phyloP scores from a whole-genome alignment of 108 stramenopile species.

The Fistulifera pelliculosa region DNA sequence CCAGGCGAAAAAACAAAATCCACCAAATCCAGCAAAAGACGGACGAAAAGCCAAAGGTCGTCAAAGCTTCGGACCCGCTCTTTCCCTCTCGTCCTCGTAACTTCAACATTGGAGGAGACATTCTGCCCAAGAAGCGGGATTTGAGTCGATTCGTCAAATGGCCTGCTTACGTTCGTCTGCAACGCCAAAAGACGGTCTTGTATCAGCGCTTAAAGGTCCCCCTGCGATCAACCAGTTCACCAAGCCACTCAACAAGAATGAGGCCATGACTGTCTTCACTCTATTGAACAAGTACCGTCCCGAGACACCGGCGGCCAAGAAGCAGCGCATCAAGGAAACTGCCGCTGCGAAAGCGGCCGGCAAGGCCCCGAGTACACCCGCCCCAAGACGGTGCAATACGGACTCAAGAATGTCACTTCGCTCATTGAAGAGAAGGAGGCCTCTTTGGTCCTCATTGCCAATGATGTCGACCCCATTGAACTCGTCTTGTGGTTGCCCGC shows the following conservation, averaged over 20 bases:
- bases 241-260: constrained; percentile 94
- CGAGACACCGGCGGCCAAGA: constrained; percentile 94
- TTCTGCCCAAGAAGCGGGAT: constrained; percentile 91
- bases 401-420: constrained; percentile 97
- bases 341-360: constrained; percentile 88
- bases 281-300: constrained; percentile 98
- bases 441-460: constrained; percentile 93
- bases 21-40: constrained; percentile 35
- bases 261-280: constrained; percentile 95
- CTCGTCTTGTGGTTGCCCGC: constrained; percentile 98
- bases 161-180: constrained; percentile 97
- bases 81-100: constrained; percentile 86
- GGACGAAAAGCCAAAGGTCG: constrained; percentile 48
- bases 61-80: constrained; percentile 85
- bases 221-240: constrained; percentile 98
- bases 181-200: constrained; percentile 97
- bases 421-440: constrained; percentile 99
- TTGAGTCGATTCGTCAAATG: constrained; percentile 96
- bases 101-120: constrained; percentile 89
- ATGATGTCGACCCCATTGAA: constrained; percentile 98
- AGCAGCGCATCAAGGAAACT: constrained; percentile 91
- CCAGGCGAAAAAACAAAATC: neutral
- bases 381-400: constrained; percentile 86
- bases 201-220: constrained; percentile 98
- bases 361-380: constrained; percentile 31